These are phyloP conservation scores for Hypocreales sp. DNA, from an alignment of 2,329 filamentous ascomycete species.

Conservation along the genomic window DNA sequence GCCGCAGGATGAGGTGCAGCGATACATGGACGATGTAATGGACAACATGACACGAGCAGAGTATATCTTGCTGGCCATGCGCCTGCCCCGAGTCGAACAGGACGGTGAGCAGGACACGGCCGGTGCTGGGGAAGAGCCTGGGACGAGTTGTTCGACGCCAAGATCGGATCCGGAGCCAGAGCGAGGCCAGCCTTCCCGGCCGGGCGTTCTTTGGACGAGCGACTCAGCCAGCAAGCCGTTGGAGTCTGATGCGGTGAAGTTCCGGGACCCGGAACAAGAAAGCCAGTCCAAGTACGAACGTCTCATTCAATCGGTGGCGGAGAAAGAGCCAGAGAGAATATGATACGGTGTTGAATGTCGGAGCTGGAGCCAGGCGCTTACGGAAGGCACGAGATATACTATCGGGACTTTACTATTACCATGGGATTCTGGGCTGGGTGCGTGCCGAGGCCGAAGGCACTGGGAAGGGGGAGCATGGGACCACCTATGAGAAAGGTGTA, in stretches of 20 bases:
- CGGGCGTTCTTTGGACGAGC: constrained; percentile 21
- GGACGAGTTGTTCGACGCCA: constrained; percentile 13
- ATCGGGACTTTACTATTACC: no score
- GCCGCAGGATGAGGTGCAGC: constrained; percentile 43
- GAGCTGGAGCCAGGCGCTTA: no score
- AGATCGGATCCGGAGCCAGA: constrained; percentile 13
- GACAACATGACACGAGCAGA: constrained; percentile 52
- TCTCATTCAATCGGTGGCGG: constrained; percentile 19
- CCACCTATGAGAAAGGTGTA: no score
- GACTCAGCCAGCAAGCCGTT: constrained; percentile 3
- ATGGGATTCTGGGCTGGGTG: no score
- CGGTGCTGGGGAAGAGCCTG: constrained; percentile 12
- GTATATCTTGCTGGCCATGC: constrained; percentile 52
- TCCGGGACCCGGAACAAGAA: constrained; percentile 19
- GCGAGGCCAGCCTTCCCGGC: constrained; percentile 8
- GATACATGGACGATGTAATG: constrained; percentile 59
- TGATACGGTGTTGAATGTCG: no score
- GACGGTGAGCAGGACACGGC: constrained; percentile 15
- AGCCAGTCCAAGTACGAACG: constrained; percentile 19
- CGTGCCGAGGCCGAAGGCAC: no score
- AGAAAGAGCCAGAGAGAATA: constrained; percentile 14
- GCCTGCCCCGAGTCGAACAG: constrained; percentile 31
- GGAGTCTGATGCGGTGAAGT: constrained; percentile 7
- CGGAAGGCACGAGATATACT: no score
- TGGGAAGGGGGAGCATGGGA: no score